Base-by-base conservation (phyloP, 305 asterid species). In the Fraxinus albicans region DNA sequence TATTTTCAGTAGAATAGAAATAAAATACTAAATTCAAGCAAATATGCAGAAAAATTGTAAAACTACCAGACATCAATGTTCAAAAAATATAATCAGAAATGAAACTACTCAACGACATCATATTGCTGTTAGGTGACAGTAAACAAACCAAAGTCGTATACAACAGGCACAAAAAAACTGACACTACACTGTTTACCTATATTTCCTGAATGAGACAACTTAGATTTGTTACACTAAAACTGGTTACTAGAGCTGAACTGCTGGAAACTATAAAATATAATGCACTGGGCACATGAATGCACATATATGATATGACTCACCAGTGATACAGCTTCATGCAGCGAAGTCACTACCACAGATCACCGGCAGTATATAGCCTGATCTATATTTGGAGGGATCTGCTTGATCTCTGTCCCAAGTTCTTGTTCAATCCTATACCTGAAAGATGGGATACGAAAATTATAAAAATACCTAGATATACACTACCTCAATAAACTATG, bases 391-490 rank as follows among this genome's bases (percentile, higher is more conserved):
- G 89, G 85, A 67, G 90, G 91, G 79, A 86, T 88, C 79, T 85
- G 89, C 65, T 88, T 86, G 17, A 86, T 86, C 83, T 88, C 91
- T 23, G 89, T 88, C 40, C 89, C 90, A 55, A 88, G 87, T 60
- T 88, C 90, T 88, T 85, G 90, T 78, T 88, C 90, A 44, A 88
- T 88, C 79, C 82, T 81, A 82, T 87, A 83, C 83, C 90, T 87
- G 74, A 27, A 77, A 81, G 27, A 53, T 12, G 76, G 58, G n/a
- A 29, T 3, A 63, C 0, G 72, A 72, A 58, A 63, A 72, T 77
- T 21, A 80, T 60, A 42, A 15, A 69, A 29, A 58, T 69, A 8
- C 10, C n/a, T 19, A 55, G 15, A 8, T 29, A 69, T 65, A 47
- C 35, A 31, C 25, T n/a, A 76, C 34, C 21, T 4, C 60, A 27